These are phyloP conservation scores for Taphrina populina DNA, from an alignment of 1,139 yeast genomes.

Conservation along the genomic window DNA sequence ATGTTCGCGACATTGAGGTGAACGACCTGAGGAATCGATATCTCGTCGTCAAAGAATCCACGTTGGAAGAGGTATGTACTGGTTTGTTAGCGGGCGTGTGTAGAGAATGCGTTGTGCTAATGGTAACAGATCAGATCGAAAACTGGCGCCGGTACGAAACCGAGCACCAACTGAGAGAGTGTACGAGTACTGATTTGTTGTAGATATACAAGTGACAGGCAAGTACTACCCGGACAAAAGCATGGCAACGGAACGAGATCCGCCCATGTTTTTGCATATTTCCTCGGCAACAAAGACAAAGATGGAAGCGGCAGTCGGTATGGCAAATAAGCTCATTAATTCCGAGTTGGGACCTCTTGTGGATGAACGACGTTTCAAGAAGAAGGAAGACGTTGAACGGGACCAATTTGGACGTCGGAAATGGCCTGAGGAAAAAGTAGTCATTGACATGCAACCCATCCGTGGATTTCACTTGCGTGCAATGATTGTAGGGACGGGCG, in stretches of 20 bases:
- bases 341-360: conserved; percentile 45
- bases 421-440: conserved; percentile 43
- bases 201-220: conserved; percentile 46
- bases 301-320: conserved; percentile 44
- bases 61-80: conserved; percentile 41
- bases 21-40: conserved; percentile 48
- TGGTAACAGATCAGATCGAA: conserved; percentile 34
- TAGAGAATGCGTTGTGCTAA: neutral
- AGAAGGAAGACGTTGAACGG: conserved; percentile 37
- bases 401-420: conserved; percentile 37
- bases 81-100: neutral
- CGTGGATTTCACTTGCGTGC: conserved; percentile 44
- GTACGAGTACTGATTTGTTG: neutral
- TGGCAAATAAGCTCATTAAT: conserved; percentile 44
- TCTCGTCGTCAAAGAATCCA: conserved; percentile 46
- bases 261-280: conserved; percentile 45
- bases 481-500: conserved; percentile 45
- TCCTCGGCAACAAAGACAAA: conserved; percentile 43
- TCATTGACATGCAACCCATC: conserved; percentile 41
- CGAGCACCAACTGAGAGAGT: neutral
- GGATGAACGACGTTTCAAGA: conserved; percentile 44
- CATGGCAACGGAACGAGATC: conserved; percentile 45
- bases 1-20: conserved; percentile 44
- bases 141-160: conserved; percentile 37
- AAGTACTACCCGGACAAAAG: conserved; percentile 47